Conservation (phyloP, 2,329 filamentous ascomycete genomes). For the Monilinia vaccinii-corymbosi region DNA sequence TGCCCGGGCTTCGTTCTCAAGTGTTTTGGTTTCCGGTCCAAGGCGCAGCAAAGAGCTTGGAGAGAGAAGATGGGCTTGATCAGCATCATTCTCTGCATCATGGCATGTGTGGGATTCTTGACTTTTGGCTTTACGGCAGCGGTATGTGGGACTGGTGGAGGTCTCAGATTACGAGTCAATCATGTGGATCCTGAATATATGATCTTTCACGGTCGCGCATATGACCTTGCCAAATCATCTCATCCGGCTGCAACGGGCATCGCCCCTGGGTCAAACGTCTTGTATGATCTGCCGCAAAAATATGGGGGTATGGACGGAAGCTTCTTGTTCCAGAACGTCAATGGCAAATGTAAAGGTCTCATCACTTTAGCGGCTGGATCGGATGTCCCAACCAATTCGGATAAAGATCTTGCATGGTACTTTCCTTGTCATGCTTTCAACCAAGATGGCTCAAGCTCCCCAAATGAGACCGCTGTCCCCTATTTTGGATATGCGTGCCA, state of each 20-base stretch:
- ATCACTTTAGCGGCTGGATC: conserved; percentile 66
- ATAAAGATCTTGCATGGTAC: conserved; percentile 84
- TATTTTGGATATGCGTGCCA: conserved; percentile 88
- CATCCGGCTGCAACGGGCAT: conserved; percentile 80
- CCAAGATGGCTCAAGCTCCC: conserved; percentile 77
- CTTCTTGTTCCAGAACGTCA: conserved; percentile 97
- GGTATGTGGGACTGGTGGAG: conserved; percentile 69
- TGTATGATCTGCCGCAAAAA: conserved; percentile 76
- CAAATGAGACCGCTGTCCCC: conserved; percentile 64
- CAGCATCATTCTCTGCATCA: conserved; percentile 84
- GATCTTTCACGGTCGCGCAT: conserved; percentile 92
- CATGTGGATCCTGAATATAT: conserved; percentile 75
- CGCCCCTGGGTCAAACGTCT: conserved; percentile 62
- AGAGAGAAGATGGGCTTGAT: conserved; percentile 96
- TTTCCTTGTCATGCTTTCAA: conserved; percentile 90
- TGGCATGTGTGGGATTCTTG: conserved; percentile 82
- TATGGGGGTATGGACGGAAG: conserved; percentile 87
- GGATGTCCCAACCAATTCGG: conserved; percentile 66
- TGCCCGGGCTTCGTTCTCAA: conserved; percentile 74
- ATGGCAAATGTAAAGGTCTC: conserved; percentile 87
- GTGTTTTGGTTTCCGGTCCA: conserved; percentile 78
- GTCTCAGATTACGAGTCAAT: conserved; percentile 67
- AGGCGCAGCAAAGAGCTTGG: conserved; percentile 87
- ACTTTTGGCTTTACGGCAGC: conserved; percentile 92
- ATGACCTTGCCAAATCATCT: conserved; percentile 66